Conservation (phyloP, 2,329 filamentous ascomycete genomes). For the Fusarium marasasianum region DNA sequence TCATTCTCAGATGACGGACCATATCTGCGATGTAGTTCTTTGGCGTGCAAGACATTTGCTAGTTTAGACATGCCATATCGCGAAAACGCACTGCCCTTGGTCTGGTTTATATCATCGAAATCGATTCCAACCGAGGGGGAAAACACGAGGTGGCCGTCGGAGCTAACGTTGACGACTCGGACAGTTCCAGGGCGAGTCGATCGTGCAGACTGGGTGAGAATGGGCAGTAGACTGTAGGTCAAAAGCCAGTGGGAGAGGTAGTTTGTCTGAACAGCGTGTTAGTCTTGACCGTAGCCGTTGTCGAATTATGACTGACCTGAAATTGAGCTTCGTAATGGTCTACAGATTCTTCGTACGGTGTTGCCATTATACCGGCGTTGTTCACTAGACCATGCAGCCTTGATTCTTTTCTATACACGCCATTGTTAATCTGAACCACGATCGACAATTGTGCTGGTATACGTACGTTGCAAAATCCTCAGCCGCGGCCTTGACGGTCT, state of each 20-base stretch:
- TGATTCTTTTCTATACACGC: neutral
- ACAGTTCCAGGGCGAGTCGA: neutral
- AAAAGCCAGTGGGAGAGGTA: slow-evolving; percentile 23
- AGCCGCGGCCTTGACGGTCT: neutral
- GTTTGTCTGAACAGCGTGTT: neutral
- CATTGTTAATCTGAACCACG: neutral
- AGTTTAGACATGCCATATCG: slow-evolving; percentile 25
- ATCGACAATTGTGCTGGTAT: rapidly evolving
- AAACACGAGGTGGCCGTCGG: neutral
- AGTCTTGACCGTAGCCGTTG: neutral
- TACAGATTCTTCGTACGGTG: slow-evolving; percentile 3
- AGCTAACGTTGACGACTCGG: slow-evolving; percentile 25
- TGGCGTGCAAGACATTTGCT: slow-evolving; percentile 23
- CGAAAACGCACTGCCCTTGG: neutral
- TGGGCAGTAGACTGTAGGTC: slow-evolving; percentile 2
- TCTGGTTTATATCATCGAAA: neutral
- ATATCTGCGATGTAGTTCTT: slow-evolving; percentile 12
- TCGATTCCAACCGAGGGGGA: slow-evolving; percentile 19
- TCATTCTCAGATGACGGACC: neutral
- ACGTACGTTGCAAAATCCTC: neutral
- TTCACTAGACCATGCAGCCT: neutral
- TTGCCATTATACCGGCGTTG: slow-evolving; percentile 24
- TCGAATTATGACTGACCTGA: neutral
- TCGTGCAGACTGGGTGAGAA: slow-evolving; percentile 7
- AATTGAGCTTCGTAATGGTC: slow-evolving; percentile 21